Evolutionary conservation across 2,329 filamentous ascomycete species (phyloP), one percentile per base, ranked within the genome.

Genomic region (Penicillium sclerotiorum): DNA sequence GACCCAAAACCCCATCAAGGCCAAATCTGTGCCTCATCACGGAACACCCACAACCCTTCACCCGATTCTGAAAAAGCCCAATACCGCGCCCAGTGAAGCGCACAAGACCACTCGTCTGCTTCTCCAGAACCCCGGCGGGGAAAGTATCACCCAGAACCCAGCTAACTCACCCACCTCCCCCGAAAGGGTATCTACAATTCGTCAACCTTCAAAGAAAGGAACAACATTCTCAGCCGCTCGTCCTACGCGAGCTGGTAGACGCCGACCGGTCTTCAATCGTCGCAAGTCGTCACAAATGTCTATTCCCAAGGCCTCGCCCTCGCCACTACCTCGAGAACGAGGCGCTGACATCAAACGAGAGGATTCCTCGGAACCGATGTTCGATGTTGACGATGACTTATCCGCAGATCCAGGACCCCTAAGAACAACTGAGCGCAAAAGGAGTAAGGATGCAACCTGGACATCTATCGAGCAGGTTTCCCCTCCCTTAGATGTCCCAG

Each of bases 281-380:
- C 66, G 68, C 49, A 72, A 68, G 51, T 72, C 70, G 7, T 69
- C 69, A 5, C 69, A 71, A 47, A 50, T 62, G 13, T 58, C 63
- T 6, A 21, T 56, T 8, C 45, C 63, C 54, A 82, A 84, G 56
- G 80, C 81, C 18, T 5, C 27, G 15, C 11, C 15, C 89, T 39
- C 88, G 90, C 56, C 88, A 90, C n/a, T n/a, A n/a, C n/a, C n/a
- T n/a, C 17, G 45, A 47, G 27, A 38, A 21, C n/a, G 17, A 22
- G 8, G 8, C 4, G 9, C 20, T 17, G 27, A 23, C 8, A 32
- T n/a, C 15, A 20, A 33, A 40, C 18, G 1, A 7, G 13, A 32
- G 5, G 21, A 25, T 7, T 42, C 43, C 4, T 35, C 41, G 17
- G 48, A 50, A 11, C 43, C 40, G 7, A 35, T 50, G 4, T 50